Evolutionary conservation across 495 filamentous ascomycete genomes (phyloP), one percentile per base, ranked within the genome.

Genomic region (Cercophora newfieldiana): DNA sequence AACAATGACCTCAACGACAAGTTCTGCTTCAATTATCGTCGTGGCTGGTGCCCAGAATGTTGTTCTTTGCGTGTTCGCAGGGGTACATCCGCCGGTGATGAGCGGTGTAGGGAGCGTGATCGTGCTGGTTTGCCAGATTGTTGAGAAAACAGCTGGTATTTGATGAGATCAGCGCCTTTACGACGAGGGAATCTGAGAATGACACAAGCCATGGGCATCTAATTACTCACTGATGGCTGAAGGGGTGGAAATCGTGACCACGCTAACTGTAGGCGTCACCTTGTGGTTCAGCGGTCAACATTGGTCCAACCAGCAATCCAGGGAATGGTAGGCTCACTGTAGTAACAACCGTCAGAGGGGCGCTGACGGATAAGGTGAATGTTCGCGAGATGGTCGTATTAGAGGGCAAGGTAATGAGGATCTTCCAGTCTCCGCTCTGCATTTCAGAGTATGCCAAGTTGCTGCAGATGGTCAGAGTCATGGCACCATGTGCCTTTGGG

Each of bases 241-340:
- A 8, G 31, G 29, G 3, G 56, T 60, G 14, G 21, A 44, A 1
- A 64, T 69, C 10, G 60, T 64, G 18, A 60, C 48, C 6, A 69
- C 31, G 1, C 60, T 44, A 2, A 69, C 64, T 19, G 64, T 69
- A 8, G 68, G 68, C 7, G 68, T 69, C 4, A 63, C 28, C 67
- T 69, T 28, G 24, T 4, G 19, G n/a, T 61, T 33, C 30, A 33
- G 30, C 30, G 4, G 30, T 12, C 12, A 12, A 5, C 12, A 33
- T 12, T 33, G 5, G 2, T 37, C 25, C 19, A 12, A 33, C 4
- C 16, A 25, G 16, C 14, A 10, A 18, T 25, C 14, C 21, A 12
- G 18, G 22, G 31, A 19, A 29, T 19, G 7, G 8, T 18, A 33
- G 44, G 14, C 62, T 37, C 30, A 66, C 63, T 8, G 68, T 69